Conservation (phyloP, 257 asterid genomes). For the Fraxinus anomala region DNA sequence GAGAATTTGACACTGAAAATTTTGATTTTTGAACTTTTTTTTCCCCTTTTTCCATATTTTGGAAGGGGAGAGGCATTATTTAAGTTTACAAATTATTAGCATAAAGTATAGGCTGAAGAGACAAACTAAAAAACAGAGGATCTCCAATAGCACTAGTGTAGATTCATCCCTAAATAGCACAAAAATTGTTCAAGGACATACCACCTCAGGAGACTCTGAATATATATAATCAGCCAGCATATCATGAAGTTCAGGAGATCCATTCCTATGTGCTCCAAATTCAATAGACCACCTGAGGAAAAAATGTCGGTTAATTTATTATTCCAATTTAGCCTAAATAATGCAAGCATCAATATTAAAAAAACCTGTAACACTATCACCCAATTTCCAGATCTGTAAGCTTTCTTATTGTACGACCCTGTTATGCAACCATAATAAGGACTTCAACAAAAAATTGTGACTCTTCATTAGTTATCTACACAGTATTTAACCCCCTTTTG, state of each 20-base stretch:
- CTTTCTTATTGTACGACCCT: not conserved
- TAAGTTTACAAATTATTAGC: not conserved
- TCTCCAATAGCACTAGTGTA: not conserved
- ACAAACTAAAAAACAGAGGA: conserved; percentile 1
- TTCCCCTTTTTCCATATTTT: not conserved
- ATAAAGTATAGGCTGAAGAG: conserved; percentile 6
- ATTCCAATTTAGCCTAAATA: conserved; percentile 15
- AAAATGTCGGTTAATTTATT: conserved; percentile 20
- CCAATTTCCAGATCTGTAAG: conserved; percentile 5
- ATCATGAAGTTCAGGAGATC: conserved; percentile 92
- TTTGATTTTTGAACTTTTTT: not conserved
- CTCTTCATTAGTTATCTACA: conserved; percentile 6
- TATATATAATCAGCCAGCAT: conserved; percentile 90
- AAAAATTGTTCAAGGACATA: conserved; percentile 32
- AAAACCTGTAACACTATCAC: not conserved
- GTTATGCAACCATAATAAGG: not conserved
- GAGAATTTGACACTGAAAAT: not conserved
- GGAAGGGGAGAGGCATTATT: not conserved
- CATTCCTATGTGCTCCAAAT: conserved; percentile 69
- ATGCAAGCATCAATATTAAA: conserved; percentile 11
- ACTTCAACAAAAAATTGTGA: not conserved
- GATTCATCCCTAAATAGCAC: conserved; percentile 17
- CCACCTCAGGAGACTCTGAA: conserved; percentile 93
- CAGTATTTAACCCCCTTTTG: not conserved
- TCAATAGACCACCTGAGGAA: conserved; percentile 85